phyloP scores from a whole-genome alignment of 1,139 yeast genomes.

The Candida smagusa region DNA sequence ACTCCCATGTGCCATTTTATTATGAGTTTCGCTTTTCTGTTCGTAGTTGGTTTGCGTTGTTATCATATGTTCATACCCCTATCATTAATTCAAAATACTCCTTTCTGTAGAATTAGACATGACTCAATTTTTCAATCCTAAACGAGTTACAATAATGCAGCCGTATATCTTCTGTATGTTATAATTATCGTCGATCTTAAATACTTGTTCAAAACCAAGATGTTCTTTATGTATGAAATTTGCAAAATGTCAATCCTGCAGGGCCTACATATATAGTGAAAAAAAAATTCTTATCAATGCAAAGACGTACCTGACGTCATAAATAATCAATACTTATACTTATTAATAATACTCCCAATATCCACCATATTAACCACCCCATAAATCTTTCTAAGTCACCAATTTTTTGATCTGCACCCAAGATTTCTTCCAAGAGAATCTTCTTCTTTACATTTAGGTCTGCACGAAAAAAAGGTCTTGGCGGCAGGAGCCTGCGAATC shows the following conservation, averaged over 20 bases:
- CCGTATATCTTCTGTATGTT: neutral
- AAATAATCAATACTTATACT: neutral
- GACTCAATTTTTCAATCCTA: neutral
- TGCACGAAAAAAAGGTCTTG: slow-evolving; percentile 8
- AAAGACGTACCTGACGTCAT: neutral
- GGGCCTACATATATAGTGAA: neutral
- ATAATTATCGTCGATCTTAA: neutral
- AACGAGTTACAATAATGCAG: neutral
- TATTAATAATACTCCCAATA: neutral
- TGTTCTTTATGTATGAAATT: neutral
- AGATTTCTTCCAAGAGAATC: neutral
- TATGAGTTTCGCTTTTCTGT: no score
- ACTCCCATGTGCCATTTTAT: no score
- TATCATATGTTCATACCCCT: no score
- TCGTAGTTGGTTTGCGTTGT: no score
- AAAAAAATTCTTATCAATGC: neutral
- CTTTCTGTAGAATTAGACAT: no score
- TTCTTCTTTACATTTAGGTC: neutral
- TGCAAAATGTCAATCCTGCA: neutral
- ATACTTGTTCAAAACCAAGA: neutral
- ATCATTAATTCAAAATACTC: no score
- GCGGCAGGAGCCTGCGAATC: neutral
- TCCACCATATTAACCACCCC: neutral
- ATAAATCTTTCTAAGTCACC: neutral
- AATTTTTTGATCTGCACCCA: neutral